Percentiles rank a stretch among this genome's conserved stretches.
Conservation (phyloP, 1,284 basidiomycete genomes). For the Fomitopsis betulina region DNA sequence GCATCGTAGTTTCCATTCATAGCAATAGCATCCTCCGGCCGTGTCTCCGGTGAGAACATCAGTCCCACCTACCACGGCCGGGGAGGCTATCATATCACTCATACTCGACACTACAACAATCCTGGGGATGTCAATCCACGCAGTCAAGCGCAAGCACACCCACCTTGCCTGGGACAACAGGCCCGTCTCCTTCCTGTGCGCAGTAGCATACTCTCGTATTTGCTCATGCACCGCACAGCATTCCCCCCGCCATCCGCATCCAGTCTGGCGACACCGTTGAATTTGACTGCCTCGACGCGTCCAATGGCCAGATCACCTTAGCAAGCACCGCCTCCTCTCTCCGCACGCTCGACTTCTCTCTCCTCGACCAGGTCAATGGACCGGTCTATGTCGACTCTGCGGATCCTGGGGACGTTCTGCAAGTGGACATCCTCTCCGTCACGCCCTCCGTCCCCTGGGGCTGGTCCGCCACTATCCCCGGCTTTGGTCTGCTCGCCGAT, state of each 20-base stretch:
- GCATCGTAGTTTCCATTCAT: too few species aligned
- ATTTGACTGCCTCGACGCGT: constrained; percentile 59
- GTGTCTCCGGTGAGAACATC: too few species aligned
- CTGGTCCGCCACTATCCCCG: constrained; percentile 55
- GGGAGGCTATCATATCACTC: too few species aligned
- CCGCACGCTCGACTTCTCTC: constrained; percentile 37
- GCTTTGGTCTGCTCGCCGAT: constrained; percentile 54
- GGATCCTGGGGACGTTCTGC: constrained; percentile 47
- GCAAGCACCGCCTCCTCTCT: constrained; percentile 35
- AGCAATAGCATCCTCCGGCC: too few species aligned
- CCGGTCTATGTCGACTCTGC: constrained; percentile 50
- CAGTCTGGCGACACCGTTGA: constrained; percentile 49
- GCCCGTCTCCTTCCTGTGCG: constrained; percentile 24
- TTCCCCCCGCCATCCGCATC: constrained; percentile 43
- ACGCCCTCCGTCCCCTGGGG: constrained; percentile 47
- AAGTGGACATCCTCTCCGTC: constrained; percentile 26
- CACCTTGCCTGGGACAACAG: constrained; percentile 59
- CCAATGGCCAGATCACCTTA: constrained; percentile 54
- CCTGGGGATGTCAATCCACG: constrained; percentile 44
- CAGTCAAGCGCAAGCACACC: constrained; percentile 42
- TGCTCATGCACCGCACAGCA: constrained; percentile 28
- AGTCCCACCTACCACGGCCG: too few species aligned
- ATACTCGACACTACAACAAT: too few species aligned
- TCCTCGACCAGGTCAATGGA: constrained; percentile 54
- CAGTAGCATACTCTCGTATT: neutral